A percentile compares a stretch with the other conserved stretches of the same genome.
phyloP scores from a whole-genome alignment of 2,329 filamentous ascomycete species.

The Fusarium armeniacum region DNA sequence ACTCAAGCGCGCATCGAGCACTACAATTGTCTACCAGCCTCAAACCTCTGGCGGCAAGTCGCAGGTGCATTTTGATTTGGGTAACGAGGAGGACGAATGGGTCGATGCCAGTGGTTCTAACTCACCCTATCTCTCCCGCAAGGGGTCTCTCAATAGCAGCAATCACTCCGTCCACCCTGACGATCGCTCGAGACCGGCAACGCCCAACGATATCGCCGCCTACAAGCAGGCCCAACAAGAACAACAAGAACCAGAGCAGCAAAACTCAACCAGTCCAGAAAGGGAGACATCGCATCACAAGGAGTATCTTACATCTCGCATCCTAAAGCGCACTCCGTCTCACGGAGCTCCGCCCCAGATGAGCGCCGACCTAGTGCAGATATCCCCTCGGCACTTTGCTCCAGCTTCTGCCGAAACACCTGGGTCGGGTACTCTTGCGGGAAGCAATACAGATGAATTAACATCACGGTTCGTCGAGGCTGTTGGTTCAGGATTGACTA shows the following conservation, averaged over 20 bases:
- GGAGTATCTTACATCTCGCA: constrained; percentile 75
- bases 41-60: constrained; percentile 60
- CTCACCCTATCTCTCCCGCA: constrained; percentile 67
- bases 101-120: constrained; percentile 75
- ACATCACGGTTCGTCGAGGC: constrained; percentile 72
- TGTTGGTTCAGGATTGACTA: constrained; percentile 63
- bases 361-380: constrained; percentile 67
- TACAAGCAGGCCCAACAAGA: constrained; percentile 29
- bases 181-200: constrained; percentile 59
- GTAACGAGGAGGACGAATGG: constrained; percentile 73
- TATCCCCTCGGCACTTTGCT: constrained; percentile 57
- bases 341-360: constrained; percentile 74
- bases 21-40: constrained; percentile 62
- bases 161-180: constrained; percentile 59
- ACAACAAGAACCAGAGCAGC: constrained; percentile 26
- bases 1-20: constrained; percentile 67
- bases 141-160: constrained; percentile 65
- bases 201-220: constrained; percentile 49
- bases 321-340: constrained; percentile 75
- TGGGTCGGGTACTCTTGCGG: constrained; percentile 45
- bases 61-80: constrained; percentile 75
- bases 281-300: constrained; percentile 67
- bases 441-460: constrained; percentile 62
- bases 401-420: constrained; percentile 51
- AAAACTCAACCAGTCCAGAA: constrained; percentile 52